These are phyloP conservation scores for Paramecium biaurelia DNA, from an alignment of 73 alveolate species.

Conservation along the genomic window DNA sequence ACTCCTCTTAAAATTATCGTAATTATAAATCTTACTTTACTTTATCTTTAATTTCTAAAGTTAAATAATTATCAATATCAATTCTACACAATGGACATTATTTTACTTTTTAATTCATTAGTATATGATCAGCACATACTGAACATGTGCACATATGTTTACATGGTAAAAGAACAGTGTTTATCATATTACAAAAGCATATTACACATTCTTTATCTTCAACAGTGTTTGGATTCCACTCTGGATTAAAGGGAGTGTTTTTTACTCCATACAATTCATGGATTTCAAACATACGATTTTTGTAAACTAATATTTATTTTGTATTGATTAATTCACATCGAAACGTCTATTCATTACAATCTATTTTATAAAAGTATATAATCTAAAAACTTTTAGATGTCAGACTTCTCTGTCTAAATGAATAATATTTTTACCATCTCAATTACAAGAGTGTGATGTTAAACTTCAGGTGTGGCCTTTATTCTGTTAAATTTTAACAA, in stretches of 20 bases:
- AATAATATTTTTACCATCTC: neutral
- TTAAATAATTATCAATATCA: slow-evolving; percentile 1
- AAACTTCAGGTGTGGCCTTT: neutral
- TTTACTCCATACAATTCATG: slow-evolving; percentile 7
- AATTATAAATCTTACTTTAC: neutral
- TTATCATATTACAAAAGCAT: slow-evolving; percentile 76
- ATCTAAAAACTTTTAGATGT: neutral
- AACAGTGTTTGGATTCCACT: slow-evolving; percentile 29
- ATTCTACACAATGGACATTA: slow-evolving; percentile 48
- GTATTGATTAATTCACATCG: neutral
- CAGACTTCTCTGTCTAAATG: neutral
- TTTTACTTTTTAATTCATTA: neutral
- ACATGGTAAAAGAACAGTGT: slow-evolving; percentile 84
- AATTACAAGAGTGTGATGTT: neutral
- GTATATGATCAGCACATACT: slow-evolving; percentile 70
- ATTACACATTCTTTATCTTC: slow-evolving; percentile 78
- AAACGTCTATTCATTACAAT: neutral
- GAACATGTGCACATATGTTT: slow-evolving; percentile 82
- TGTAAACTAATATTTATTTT: neutral
- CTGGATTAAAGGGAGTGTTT: slow-evolving; percentile 41
- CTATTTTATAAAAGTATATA: slow-evolving; percentile 9
- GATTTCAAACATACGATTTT: neutral
- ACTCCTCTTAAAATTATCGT: neutral
- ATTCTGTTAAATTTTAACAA: neutral
- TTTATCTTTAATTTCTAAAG: slow-evolving; percentile 16